Base-by-base conservation (phyloP, 345 rosid species). In the Brassica cretica region DNA sequence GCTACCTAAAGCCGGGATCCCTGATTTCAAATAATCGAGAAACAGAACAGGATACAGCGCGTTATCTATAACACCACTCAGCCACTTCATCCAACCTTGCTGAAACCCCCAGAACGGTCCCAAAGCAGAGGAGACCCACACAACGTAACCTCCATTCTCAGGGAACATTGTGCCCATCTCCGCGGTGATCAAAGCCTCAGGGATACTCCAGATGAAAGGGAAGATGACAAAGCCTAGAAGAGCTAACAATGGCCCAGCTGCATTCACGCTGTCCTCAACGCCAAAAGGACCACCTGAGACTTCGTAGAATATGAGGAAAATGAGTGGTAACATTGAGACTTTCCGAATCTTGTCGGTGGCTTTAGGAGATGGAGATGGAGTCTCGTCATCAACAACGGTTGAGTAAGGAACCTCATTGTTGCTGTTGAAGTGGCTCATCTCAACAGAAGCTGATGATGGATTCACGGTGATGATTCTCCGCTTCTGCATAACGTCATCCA, bases 61-160 rank as follows among this genome's bases (percentile, higher is more conserved):
- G 30, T 89, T 89, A 66, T 89, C 96, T 7, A 89, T 89, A 62
- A 91, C 96, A 27, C 93, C 93, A 75, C 96, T 89, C 14, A 91
- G 82, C 93, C 96, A 89, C 76, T 91, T 91, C 89, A 91, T 85
- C 96, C 93, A 91, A 15, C 93, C 96, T 82, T 91, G 96, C 80
- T 91, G 96, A 73, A 89, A 91, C 27, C 96, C 96, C 91, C 91
- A 91, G 39, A 80, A 88, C 1, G 90, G 90, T 21, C 96, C 93
- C 72, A 88, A 72, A 14, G 93, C 89, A 6, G 93, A 62, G 0
- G 92, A 86, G 37, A 91, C 96, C 96, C 96, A 91, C 18, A 88
- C 92, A 8, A 91, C 96, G 56, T 91, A 91, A 29, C 96, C 96
- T n/a, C 96, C 92, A 69, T 91, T 85, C 78, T 91, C 96, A 0